Conservation (phyloP, 2,329 filamentous ascomycete genomes). For the Ophiostoma angusticollis region DNA sequence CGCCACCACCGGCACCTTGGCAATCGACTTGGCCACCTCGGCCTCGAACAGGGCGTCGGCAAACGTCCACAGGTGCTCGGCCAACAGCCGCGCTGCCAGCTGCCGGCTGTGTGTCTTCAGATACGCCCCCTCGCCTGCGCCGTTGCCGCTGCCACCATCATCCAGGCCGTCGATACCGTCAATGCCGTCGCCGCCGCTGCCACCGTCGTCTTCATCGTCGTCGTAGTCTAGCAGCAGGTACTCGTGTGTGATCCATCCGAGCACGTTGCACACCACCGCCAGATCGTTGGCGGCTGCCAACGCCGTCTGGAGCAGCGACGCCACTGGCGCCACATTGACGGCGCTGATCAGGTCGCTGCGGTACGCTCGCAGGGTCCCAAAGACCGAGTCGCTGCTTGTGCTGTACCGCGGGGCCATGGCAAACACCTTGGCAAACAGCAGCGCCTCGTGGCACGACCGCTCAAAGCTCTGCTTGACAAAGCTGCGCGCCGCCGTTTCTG, state of each 20-base stretch:
- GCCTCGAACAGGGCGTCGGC: constrained; percentile 41
- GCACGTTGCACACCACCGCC: constrained; percentile 38
- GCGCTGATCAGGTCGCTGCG: constrained; percentile 40
- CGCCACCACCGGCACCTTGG: constrained; percentile 33
- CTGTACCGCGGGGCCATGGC: constrained; percentile 41
- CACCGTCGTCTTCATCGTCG: constrained; percentile 29
- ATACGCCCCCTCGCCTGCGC: constrained; percentile 21
- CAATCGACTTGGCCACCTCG: constrained; percentile 42
- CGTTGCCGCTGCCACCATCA: neutral
- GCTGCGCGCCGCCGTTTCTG: constrained; percentile 42
- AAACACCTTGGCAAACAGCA: constrained; percentile 42
- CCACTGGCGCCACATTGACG: constrained; percentile 40
- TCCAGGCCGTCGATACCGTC: constrained; percentile 13
- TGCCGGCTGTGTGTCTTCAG: constrained; percentile 42
- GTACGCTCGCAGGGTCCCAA: constrained; percentile 34
- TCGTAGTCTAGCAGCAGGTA: constrained; percentile 43
- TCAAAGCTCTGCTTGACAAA: constrained; percentile 49
- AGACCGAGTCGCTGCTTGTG: constrained; percentile 35
- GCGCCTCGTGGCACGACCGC: constrained; percentile 41
- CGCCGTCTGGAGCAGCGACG: constrained; percentile 34
- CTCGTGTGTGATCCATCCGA: constrained; percentile 46
- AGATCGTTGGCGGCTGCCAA: constrained; percentile 36
- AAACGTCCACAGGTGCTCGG: constrained; percentile 45
- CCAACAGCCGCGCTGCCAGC: constrained; percentile 41
- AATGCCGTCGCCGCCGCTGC: constrained; percentile 38